Evolutionary conservation across 2,329 filamentous ascomycete species (phyloP).

Genomic region (Akanthomyces lecanii): DNA sequence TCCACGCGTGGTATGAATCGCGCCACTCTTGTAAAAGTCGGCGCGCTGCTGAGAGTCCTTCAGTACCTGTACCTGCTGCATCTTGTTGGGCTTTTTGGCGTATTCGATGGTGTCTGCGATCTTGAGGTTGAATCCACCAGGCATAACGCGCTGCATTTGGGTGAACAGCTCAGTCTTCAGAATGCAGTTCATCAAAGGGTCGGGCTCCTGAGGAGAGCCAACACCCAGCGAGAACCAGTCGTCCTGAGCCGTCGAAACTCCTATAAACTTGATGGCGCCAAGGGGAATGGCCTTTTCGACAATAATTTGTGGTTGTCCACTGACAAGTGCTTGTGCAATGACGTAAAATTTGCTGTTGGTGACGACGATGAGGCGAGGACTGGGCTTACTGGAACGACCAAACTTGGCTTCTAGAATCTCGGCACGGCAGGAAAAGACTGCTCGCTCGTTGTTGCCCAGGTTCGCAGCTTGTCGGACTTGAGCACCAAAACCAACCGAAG

Average conservation of each 20-base stretch:
- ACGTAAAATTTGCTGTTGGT: slow-evolving; percentile 87
- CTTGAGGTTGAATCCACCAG: slow-evolving; percentile 75
- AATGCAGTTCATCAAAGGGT: slow-evolving; percentile 88
- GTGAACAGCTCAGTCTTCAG: slow-evolving; percentile 98
- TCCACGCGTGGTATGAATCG: slow-evolving; percentile 80
- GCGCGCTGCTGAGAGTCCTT: slow-evolving; percentile 76
- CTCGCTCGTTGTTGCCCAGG: slow-evolving; percentile 66
- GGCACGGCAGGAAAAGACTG: slow-evolving; percentile 85
- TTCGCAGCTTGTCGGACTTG: slow-evolving; percentile 72
- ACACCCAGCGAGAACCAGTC: slow-evolving; percentile 96
- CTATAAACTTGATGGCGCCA: slow-evolving; percentile 83
- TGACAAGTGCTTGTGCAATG: slow-evolving; percentile 76
- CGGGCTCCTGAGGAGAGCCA: slow-evolving; percentile 84
- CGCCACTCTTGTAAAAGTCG: slow-evolving; percentile 91
- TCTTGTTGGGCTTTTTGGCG: slow-evolving; percentile 95
- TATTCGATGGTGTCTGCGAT: slow-evolving; percentile 86
- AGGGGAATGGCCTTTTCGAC: slow-evolving; percentile 79
- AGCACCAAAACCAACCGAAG: slow-evolving; percentile 72
- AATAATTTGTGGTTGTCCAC: slow-evolving; percentile 75
- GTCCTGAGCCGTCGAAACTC: slow-evolving; percentile 75
- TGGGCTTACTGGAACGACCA: slow-evolving; percentile 90
- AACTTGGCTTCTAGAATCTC: slow-evolving; percentile 92
- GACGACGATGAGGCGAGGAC: slow-evolving; percentile 77
- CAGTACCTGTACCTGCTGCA: slow-evolving; percentile 79
- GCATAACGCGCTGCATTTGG: slow-evolving; percentile 76